A percentile compares a stretch with the other conserved stretches of the same genome.
These are phyloP conservation scores for Mentha longifolia DNA, from an alignment of 257 asterid species.

Conservation along the genomic window DNA sequence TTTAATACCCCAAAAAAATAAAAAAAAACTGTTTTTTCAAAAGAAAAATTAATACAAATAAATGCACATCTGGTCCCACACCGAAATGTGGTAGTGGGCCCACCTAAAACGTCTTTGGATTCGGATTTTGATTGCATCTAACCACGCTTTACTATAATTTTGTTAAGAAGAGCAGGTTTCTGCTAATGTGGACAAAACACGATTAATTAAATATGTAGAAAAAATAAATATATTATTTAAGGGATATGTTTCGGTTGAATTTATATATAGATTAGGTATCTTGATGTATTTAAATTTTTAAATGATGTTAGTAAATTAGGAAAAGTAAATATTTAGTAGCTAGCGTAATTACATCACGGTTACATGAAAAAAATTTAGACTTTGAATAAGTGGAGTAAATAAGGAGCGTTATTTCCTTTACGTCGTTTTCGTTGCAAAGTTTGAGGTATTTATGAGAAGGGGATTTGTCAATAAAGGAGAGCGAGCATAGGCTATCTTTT, in stretches of 20 bases:
- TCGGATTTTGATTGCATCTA: conserved; percentile 33
- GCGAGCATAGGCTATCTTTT: neutral
- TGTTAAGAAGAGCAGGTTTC: conserved; percentile 13
- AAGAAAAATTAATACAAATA: neutral
- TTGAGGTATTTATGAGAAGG: neutral
- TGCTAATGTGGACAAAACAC: conserved; percentile 20
- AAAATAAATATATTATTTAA: too few relatives aligned
- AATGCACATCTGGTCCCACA: conserved; percentile 34
- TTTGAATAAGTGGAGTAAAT: conserved; percentile 4
- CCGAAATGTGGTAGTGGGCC: conserved; percentile 15
- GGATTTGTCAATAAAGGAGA: conserved; percentile 9
- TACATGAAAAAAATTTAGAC: neutral
- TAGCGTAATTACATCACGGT: neutral
- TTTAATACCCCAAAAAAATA: conserved; percentile 1
- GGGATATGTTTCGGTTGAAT: too few relatives aligned
- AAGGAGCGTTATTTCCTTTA: conserved; percentile 2
- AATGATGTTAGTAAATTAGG: conserved; percentile 16
- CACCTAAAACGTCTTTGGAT: conserved; percentile 33
- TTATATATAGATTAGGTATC: neutral
- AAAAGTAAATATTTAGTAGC: conserved; percentile 19
- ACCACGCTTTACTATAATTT: neutral
- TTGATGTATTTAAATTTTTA: conserved; percentile 2
- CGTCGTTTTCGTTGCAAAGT: conserved; percentile 17
- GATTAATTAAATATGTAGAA: neutral
- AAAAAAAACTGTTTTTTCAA: neutral